phyloP scores from a whole-genome alignment of 176 grass and related monocot genomes.

The Oryza punctata region DNA sequence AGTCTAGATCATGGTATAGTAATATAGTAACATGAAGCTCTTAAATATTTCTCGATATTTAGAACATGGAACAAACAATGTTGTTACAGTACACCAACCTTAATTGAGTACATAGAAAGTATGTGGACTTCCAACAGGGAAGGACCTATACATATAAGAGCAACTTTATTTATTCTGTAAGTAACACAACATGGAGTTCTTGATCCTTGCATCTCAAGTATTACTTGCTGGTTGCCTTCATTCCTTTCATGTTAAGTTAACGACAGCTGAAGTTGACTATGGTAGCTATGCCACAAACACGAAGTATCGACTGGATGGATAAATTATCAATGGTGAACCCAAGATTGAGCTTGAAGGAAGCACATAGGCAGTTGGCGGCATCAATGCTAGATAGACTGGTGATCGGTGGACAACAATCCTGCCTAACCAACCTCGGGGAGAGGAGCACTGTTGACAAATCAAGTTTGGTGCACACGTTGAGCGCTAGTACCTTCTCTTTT shows the following conservation, averaged over 20 bases:
- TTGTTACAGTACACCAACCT: not conserved
- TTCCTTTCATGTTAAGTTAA: not conserved
- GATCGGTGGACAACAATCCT: not conserved
- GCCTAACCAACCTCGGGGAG: not conserved
- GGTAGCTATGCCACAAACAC: not conserved
- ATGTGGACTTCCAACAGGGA: no score
- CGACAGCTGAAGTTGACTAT: not conserved
- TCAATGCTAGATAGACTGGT: not conserved
- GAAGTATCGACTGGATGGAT: not conserved
- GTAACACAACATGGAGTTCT: not conserved
- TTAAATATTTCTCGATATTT: no score
- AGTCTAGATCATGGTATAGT: no score
- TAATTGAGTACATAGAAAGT: not conserved
- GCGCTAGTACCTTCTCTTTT: not conserved
- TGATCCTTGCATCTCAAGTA: not conserved
- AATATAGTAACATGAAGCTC: not conserved
- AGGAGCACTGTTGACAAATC: not conserved
- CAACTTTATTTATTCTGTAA: not conserved
- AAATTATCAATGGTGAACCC: not conserved
- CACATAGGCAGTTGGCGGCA: not conserved
- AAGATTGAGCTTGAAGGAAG: not conserved
- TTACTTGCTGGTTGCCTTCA: not conserved
- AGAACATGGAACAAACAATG: not conserved
- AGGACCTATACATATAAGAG: not conserved
- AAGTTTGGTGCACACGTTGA: not conserved